Evolutionary conservation across 2,329 filamentous ascomycete genomes (phyloP).

Genomic region (Trichoderma hamatum): DNA sequence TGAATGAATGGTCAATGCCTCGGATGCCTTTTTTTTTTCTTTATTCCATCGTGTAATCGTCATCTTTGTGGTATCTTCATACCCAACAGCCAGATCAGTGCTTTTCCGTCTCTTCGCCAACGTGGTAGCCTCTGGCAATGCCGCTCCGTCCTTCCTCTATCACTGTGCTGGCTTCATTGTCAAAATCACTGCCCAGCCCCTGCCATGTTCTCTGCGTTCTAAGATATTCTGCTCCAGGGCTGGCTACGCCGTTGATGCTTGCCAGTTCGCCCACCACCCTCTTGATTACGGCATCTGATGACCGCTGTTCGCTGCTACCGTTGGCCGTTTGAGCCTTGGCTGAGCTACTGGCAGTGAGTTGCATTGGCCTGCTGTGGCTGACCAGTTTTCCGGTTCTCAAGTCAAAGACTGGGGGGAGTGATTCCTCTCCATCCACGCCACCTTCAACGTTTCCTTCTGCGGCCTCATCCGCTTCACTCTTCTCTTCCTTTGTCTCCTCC

Average conservation of each 20-base stretch:
- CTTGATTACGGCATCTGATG: constrained; percentile 55
- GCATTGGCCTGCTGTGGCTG: constrained; percentile 76
- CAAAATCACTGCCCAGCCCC: constrained; percentile 85
- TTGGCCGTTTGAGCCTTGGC: constrained; percentile 33
- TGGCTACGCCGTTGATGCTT: constrained; percentile 81
- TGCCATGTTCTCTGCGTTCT: constrained; percentile 85
- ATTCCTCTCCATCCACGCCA: constrained; percentile 66
- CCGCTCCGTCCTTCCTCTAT: constrained; percentile 87
- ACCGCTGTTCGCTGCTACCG: constrained; percentile 26
- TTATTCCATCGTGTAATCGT: not conserved
- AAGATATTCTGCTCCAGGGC: constrained; percentile 87
- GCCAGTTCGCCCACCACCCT: constrained; percentile 68
- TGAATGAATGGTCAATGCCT: constrained; percentile 7
- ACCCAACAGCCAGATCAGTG: constrained; percentile 31
- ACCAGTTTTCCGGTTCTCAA: constrained; percentile 84
- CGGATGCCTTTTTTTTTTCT: not conserved
- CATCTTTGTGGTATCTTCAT: not conserved
- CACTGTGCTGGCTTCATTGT: constrained; percentile 61
- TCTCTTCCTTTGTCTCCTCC: constrained; percentile 27
- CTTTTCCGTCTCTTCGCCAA: constrained; percentile 60
- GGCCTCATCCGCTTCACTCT: constrained; percentile 28
- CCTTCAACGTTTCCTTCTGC: constrained; percentile 43
- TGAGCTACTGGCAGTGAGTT: constrained; percentile 40
- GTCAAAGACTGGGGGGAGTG: constrained; percentile 87
- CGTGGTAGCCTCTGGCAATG: constrained; percentile 84